Percentiles rank a stretch among this genome's conserved stretches.
Evolutionary conservation across 2,329 filamentous ascomycete species (phyloP).

Genomic region (Hansfordia pulvinata): DNA sequence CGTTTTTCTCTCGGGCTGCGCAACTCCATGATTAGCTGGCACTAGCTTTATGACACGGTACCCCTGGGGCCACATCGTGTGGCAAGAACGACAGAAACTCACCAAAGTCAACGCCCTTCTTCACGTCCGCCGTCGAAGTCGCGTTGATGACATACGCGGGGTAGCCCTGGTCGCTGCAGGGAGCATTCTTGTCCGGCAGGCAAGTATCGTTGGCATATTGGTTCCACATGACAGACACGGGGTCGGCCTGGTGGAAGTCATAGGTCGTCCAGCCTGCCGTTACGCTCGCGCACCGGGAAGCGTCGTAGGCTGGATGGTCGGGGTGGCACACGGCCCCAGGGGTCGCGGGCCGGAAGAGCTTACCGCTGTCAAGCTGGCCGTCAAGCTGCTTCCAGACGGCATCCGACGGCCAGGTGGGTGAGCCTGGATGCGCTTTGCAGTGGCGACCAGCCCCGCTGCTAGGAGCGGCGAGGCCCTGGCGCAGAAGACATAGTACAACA

Average conservation of each 20-base stretch:
- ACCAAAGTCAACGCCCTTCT: slow-evolving; percentile 28
- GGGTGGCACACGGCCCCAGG: slow-evolving; percentile 30
- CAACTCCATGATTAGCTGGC: not conserved
- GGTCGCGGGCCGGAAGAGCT: slow-evolving; percentile 26
- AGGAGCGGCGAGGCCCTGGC: too few relatives aligned
- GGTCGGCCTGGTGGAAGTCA: slow-evolving; percentile 22
- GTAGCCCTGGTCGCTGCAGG: slow-evolving; percentile 24
- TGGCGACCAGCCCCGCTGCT: too few relatives aligned
- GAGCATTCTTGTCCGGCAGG: slow-evolving; percentile 22
- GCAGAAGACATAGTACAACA: too few relatives aligned
- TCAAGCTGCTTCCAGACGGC: too few relatives aligned
- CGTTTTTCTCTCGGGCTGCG: slow-evolving; percentile 24
- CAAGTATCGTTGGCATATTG: slow-evolving; percentile 37
- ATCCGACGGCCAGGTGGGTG: too few relatives aligned
- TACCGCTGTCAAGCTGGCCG: slow-evolving; percentile 24
- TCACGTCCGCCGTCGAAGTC: slow-evolving; percentile 18
- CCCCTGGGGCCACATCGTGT: not conserved
- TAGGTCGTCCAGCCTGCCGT: slow-evolving; percentile 17
- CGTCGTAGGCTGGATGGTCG: slow-evolving; percentile 16
- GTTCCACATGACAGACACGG: slow-evolving; percentile 22
- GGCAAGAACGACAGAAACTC: slow-evolving; percentile 1
- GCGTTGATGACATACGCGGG: slow-evolving; percentile 27
- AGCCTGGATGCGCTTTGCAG: too few relatives aligned
- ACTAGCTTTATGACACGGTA: too few relatives aligned
- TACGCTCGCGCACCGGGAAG: slow-evolving; percentile 17